Evolutionary conservation across 1,284 basidiomycete genomes (phyloP).

Genomic region (Trichosporon ovoides): DNA sequence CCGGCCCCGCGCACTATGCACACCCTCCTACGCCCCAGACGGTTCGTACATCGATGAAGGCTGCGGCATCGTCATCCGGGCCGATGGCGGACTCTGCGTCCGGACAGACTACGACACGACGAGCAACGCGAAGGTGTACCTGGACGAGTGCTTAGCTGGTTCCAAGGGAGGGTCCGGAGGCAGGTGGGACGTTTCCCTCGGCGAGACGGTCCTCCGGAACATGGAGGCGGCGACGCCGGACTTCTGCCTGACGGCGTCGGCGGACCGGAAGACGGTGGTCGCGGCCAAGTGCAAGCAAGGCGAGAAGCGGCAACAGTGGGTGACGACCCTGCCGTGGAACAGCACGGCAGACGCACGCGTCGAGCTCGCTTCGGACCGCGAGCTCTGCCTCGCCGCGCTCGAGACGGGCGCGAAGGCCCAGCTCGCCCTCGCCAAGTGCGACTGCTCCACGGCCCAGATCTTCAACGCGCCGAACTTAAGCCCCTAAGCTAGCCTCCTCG

Average conservation of each 20-base stretch:
- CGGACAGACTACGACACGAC: not conserved
- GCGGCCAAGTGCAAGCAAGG: not conserved
- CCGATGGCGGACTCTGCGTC: not conserved
- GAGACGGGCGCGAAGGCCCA: not conserved
- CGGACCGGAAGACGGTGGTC: not conserved
- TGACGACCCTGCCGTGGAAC: not conserved
- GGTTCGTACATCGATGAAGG: constrained; percentile 1
- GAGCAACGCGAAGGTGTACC: not conserved
- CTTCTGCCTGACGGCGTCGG: not conserved
- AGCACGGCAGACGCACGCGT: not conserved
- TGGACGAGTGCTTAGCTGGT: not conserved
- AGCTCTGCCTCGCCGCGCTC: not conserved
- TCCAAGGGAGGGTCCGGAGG: not conserved
- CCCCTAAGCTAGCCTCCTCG: not conserved
- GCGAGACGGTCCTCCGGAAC: not conserved
- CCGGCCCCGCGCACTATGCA: not conserved
- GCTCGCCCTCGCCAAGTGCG: not conserved
- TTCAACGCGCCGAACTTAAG: not conserved
- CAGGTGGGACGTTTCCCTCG: not conserved
- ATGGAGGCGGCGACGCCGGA: not conserved
- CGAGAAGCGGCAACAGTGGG: not conserved
- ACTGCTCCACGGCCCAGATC: not conserved
- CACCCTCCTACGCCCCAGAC: not conserved
- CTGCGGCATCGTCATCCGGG: not conserved
- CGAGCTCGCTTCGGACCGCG: not conserved